Evolutionary conservation across 2,329 filamentous ascomycete genomes (phyloP), one percentile per base, ranked within the genome.

Genomic region (Fusarium continuum): DNA sequence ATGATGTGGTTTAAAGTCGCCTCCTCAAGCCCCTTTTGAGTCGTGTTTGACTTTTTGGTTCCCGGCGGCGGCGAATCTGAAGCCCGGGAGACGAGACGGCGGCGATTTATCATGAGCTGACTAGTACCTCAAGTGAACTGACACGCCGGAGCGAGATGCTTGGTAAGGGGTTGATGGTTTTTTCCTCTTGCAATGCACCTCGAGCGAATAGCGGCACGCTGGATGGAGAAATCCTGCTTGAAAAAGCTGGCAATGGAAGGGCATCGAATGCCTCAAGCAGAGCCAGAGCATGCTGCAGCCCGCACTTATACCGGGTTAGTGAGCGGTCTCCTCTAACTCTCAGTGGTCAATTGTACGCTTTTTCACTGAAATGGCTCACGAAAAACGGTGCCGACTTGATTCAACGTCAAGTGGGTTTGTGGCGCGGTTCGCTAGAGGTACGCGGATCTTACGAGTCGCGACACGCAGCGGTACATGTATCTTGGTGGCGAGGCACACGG

Each of bases 91-190:
- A n/a, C n/a, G n/a, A 36, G 35, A 47, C 13, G 34, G 34, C 57
- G 66, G 68, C 62, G 68, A 62, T 61, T 55, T 49, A 65, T 61
- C 56, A 60, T 69, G 68, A 71, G 65, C 68, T 71, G 69, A 70
- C 69, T 64, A 61, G 65, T 51, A 60, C 34, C 47, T 36, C 40
- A 26, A 57, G 53, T 61, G 54, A 64, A 67, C 62, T 68, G 61
- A 70, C 47, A 47, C 31, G 34, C 50, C 43, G 34, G 54, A 57
- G 50, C 54, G 19, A 61, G 35, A 44, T 70, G 68, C 68, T 70
- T 70, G 68, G 65, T 70, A 65, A 70, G 49, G 55, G 55, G 46
- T 54, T 41, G 52, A 47, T 48, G 39, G 10, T 25, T 40, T 43
- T 62, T 44, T 14, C 23, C 17, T 17, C 38, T 31, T 48, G 35